Evolutionary conservation across 306 rosid genomes (phyloP).

Genomic region (Lotus japonicus): DNA sequence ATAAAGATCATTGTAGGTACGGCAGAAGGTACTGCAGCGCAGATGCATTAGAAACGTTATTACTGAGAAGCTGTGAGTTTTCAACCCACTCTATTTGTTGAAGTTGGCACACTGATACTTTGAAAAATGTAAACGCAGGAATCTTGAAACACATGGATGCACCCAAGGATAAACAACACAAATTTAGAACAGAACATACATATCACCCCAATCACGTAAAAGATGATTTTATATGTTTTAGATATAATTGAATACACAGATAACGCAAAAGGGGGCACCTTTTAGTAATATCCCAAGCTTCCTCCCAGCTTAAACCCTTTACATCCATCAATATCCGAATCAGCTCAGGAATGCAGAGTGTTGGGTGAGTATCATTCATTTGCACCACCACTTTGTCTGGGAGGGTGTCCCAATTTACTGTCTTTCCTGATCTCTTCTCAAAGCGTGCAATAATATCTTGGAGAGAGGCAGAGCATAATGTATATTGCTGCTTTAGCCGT

Average conservation of each 20-base stretch:
- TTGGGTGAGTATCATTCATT: conserved; percentile 97
- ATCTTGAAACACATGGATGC: background rate
- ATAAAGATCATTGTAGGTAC: background rate
- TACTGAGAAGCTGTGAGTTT: background rate
- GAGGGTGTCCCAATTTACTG: conserved; percentile 62
- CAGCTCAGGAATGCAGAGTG: conserved; percentile 87
- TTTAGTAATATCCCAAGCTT: conserved; percentile 78
- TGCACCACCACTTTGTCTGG: conserved; percentile 76
- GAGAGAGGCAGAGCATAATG: conserved; percentile 86
- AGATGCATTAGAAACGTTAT: background rate
- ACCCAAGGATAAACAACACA: background rate
- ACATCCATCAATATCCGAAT: conserved; percentile 65
- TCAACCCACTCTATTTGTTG: background rate
- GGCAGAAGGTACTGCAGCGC: background rate
- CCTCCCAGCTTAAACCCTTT: conserved; percentile 71
- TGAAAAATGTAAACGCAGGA: background rate
- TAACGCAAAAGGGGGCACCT: conserved; percentile 40
- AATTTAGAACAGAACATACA: background rate
- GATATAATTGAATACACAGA: background rate
- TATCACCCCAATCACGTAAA: background rate
- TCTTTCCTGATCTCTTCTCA: conserved; percentile 57
- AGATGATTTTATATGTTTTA: background rate
- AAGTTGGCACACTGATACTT: background rate
- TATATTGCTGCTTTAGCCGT: conserved; percentile 87
- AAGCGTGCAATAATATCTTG: conserved; percentile 79